Percentiles rank a stretch among this genome's conserved stretches.
Conservation (phyloP, 2,329 filamentous ascomycete species). For the Ceratocystis destructans region DNA sequence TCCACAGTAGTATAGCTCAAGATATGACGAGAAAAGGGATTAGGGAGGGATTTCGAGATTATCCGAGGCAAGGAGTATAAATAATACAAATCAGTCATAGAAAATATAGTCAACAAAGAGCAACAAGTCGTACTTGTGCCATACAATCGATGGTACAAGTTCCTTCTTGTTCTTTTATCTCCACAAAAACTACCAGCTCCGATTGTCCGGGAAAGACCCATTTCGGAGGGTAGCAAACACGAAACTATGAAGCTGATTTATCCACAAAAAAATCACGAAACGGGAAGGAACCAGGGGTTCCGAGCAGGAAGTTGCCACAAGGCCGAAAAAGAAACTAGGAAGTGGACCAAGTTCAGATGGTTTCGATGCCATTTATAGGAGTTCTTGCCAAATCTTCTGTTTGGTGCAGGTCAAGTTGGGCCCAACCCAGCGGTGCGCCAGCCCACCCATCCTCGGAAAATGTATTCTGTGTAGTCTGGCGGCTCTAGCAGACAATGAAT, state of each 20-base stretch:
- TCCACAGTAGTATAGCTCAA: no score
- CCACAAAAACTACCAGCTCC: not conserved
- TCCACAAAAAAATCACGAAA: not conserved
- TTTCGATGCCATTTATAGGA: not conserved
- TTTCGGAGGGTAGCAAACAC: not conserved
- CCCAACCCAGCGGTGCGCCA: no score
- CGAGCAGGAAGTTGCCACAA: not conserved
- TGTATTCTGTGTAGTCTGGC: no score
- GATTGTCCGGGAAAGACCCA: not conserved
- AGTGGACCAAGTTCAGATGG: not conserved
- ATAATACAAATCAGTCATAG: not conserved
- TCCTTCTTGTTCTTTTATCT: not conserved
- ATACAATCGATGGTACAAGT: not conserved
- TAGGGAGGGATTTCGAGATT: no score
- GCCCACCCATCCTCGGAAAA: no score
- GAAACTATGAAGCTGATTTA: not conserved
- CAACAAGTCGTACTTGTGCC: no score
- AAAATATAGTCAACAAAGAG: not conserved
- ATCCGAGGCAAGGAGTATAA: no score
- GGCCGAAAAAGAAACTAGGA: not conserved
- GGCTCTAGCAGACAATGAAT: no score
- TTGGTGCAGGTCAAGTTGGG: not conserved
- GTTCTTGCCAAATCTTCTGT: not conserved
- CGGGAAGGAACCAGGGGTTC: conserved; percentile 5
- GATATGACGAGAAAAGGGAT: no score